Conservation (phyloP, 2,329 filamentous ascomycete species). For the Penicillium capsulatum region DNA sequence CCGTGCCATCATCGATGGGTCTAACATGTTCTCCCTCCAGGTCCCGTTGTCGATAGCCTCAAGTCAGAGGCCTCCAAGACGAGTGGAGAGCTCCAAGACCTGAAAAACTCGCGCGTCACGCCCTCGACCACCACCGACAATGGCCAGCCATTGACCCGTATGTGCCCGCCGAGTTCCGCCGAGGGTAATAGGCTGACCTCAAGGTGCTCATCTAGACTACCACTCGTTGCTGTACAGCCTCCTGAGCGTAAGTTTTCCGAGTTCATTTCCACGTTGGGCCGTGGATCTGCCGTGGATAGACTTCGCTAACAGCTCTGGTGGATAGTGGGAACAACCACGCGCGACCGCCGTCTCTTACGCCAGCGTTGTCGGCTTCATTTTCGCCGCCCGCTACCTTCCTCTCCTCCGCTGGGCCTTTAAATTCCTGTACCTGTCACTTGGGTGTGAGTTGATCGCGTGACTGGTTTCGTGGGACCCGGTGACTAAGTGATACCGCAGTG, state of each 20-base stretch:
- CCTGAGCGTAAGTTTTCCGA: constrained; percentile 50
- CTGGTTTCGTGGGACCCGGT: constrained; percentile 2
- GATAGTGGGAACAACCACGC: constrained; percentile 61
- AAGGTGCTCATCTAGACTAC: constrained; percentile 44
- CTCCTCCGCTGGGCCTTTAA: constrained; percentile 60
- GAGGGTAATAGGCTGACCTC: constrained; percentile 1
- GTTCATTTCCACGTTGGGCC: constrained; percentile 1
- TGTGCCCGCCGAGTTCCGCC: constrained; percentile 21
- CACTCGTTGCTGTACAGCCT: constrained; percentile 64
- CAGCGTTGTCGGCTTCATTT: constrained; percentile 55
- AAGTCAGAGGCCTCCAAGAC: constrained; percentile 56
- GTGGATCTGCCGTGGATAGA: background rate
- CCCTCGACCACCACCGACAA: constrained; percentile 55
- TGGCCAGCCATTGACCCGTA: constrained; percentile 60
- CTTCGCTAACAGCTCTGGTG: constrained; percentile 6
- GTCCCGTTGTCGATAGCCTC: constrained; percentile 55
- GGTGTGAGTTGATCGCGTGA: constrained; percentile 46
- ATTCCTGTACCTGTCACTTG: constrained; percentile 55
- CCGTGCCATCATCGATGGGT: constrained; percentile 6
- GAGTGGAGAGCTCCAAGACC: constrained; percentile 54
- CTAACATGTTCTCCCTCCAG: constrained; percentile 29
- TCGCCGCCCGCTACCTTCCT: constrained; percentile 60
- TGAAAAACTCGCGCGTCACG: constrained; percentile 52
- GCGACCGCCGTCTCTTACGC: constrained; percentile 59
- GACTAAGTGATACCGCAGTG: constrained; percentile 33